Evolutionary conservation across 306 rosid genomes (phyloP), one percentile per base, ranked within the genome.

Genomic region (Trichosanthes truncata): DNA sequence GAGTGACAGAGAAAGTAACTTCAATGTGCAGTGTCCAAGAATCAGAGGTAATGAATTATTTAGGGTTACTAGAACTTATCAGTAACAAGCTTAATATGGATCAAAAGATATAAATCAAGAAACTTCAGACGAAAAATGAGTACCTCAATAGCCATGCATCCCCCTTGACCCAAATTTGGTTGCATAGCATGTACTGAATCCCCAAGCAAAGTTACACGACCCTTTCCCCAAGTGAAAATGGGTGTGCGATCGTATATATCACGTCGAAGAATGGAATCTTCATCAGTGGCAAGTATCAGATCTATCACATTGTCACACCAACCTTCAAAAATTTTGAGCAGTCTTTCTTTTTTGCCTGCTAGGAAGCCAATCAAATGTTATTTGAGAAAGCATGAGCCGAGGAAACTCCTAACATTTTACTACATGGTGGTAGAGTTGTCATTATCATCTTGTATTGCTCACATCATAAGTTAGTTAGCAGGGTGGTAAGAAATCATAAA

Each of bases 111-210:
- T 45, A 81, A 7, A 49, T 35, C 14, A 26, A 63, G 13, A 76
- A 31, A 36, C 40, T 41, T 18, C 2, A 25, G 40, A 60, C 4
- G 29, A 31, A 53, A 23, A 80, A 77, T 59, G 36, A 21, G 56
- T 80, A 88, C 98, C 97, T 96, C 99, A 81, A 96, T 96, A 74
- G 99, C 99, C 99, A 96, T 96, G 89, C 99, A 91, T 73, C 99
- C 99, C 33, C 99, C 98, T 86, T 96, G 99, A 57, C 97, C 98
- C 94, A 96, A 78, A 85, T 96, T 96, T 82, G 99, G 99, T 76
- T 96, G 99, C 99, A 96, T 96, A 79, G 99, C 99, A 88, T 96
- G 99, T 60, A 96, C 88, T 25, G 99, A 96, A 84, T 96, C 99
- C 43, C 98, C 99, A 43, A 96, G 98, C 84, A 96, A 86, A 52